A percentile compares a stretch with the other conserved stretches of the same genome.
Conservation (phyloP, 257 asterid genomes). For the Solanum gracilifrons region DNA sequence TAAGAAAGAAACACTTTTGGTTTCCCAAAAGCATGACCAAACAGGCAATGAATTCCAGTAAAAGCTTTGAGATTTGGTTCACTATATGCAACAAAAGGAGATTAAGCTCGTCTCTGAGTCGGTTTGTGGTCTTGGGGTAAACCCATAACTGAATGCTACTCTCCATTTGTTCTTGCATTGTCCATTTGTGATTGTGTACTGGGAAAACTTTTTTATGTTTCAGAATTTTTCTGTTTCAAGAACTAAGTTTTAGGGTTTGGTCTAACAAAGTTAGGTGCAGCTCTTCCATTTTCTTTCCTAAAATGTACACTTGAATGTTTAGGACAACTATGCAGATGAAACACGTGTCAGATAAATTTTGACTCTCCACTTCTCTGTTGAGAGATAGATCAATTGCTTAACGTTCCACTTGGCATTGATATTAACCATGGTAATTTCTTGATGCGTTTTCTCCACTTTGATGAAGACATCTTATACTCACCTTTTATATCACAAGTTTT, state of each 20-base stretch:
- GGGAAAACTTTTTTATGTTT: background rate
- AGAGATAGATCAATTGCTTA: background rate
- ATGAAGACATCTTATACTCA: background rate
- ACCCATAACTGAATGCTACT: background rate
- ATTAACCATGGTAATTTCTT: background rate
- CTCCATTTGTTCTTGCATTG: background rate
- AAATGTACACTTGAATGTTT: background rate
- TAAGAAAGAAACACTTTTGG: background rate
- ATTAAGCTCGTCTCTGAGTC: background rate
- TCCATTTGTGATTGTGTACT: background rate
- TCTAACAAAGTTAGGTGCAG: background rate
- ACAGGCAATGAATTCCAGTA: background rate
- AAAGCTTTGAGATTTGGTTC: background rate
- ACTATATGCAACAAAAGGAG: background rate
- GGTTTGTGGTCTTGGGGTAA: background rate
- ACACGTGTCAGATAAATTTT: background rate
- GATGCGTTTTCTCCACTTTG: background rate
- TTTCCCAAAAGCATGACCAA: background rate
- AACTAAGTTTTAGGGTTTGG: background rate
- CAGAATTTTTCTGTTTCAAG: background rate
- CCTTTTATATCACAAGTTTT: background rate
- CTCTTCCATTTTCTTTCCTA: background rate
- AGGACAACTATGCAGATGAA: background rate
- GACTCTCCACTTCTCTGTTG: background rate
- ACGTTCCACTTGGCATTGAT: background rate